These are phyloP conservation scores for Alternaria tenuissima DNA, from an alignment of 2,329 filamentous ascomycete species.

Conservation along the genomic window DNA sequence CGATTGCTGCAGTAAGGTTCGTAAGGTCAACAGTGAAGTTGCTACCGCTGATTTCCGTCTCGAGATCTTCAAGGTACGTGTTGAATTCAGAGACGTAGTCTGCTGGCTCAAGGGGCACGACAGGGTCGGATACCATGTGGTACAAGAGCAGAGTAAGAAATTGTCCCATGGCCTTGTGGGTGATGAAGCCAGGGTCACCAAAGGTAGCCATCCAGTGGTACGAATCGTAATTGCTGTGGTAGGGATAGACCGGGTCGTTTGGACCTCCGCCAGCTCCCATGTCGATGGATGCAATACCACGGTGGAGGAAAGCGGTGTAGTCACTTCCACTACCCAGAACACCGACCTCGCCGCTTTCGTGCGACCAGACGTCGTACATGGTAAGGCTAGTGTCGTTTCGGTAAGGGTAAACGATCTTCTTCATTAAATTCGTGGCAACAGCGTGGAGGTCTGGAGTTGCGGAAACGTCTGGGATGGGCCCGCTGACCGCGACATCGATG, in stretches of 20 bases:
- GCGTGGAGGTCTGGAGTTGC: constrained; percentile 54
- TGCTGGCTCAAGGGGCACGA: constrained; percentile 52
- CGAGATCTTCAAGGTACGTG: constrained; percentile 48
- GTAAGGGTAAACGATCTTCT: constrained; percentile 54
- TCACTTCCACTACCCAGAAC: constrained; percentile 58
- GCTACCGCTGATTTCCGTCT: constrained; percentile 37
- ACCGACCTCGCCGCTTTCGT: constrained; percentile 48
- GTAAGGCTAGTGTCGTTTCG: constrained; percentile 51
- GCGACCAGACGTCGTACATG: constrained; percentile 57
- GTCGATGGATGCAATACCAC: constrained; percentile 55
- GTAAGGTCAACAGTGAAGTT: constrained; percentile 44
- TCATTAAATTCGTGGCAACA: constrained; percentile 48
- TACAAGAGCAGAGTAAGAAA: constrained; percentile 55
- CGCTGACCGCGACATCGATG: constrained; percentile 59
- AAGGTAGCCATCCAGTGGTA: constrained; percentile 63
- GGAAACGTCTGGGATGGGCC: constrained; percentile 51
- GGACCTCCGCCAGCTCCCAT: constrained; percentile 51
- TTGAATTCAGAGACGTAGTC: constrained; percentile 51
- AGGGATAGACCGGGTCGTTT: constrained; percentile 56
- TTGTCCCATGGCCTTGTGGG: constrained; percentile 61
- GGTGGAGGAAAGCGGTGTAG: constrained; percentile 58
- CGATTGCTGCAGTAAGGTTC: constrained; percentile 47
- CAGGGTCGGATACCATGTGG: constrained; percentile 50
- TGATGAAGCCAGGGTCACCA: constrained; percentile 60
- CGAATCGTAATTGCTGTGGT: constrained; percentile 58